Evolutionary conservation across 2,329 filamentous ascomycete species (phyloP), one percentile per base, ranked within the genome.

Genomic region (Hypoxylon sp.): DNA sequence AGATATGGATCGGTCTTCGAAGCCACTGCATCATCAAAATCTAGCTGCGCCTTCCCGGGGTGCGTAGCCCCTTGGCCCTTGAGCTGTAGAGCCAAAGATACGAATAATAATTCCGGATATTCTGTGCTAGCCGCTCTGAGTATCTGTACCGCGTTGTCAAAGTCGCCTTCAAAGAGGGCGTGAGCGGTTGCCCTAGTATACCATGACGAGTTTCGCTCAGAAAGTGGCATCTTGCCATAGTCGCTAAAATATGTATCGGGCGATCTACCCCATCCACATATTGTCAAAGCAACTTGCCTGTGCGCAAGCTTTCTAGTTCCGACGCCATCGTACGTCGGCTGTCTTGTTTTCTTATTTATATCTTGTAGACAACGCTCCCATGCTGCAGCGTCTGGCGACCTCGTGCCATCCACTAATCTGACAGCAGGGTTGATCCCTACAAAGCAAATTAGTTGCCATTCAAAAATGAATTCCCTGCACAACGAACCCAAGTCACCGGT

Each of bases 121-220:
- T 84, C 83, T 2, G 87, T 84, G 70, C 92, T 92, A 3, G 90
- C 89, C 47, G 84, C 85, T 71, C 91, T 91, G 26, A 95, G 85
- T 10, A 93, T 87, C 60, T 90, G 85, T 6, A 94, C 86, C 1
- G 92, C 92, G 59, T 90, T 84, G 44, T 89, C 85, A 33, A 86
- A 89, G 73, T 92, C 85, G 11, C 91, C 92, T 62, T 90, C 87
- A 78, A 95, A 93, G 1, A 95, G 83, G 1, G 92, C 92, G 68
- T 91, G 88, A 0, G 92, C 92, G 22, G 94, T 91, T 10, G 91
- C 90, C 84, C 92, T 92, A 54, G 93, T 94, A 75, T 92, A 84
- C 70, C 83, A 83, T 1, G 84, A 83, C 1, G 85, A 87, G n/a
- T 83, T 83, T 70, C 83, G 83, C 64, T 84, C 84, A 0, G 83